Evolutionary conservation across 495 filamentous ascomycete species (phyloP).

Genomic region (Aspergillus homomorphus): DNA sequence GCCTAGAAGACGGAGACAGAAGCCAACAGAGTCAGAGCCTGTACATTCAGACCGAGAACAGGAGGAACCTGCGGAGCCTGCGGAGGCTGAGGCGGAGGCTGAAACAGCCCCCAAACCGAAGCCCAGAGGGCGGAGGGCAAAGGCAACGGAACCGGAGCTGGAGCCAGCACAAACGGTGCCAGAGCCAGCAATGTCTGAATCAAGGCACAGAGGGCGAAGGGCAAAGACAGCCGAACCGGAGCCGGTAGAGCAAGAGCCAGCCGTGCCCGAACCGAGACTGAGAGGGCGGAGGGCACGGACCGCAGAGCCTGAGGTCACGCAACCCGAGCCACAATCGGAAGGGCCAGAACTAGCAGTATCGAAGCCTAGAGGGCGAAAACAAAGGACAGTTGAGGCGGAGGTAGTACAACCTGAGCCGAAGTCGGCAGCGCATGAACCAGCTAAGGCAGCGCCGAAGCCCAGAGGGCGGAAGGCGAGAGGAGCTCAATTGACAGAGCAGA

Average conservation of each 20-base stretch:
- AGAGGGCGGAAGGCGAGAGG: neutral
- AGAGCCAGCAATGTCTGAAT: neutral
- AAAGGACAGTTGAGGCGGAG: neutral
- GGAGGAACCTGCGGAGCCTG: neutral
- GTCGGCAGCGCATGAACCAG: no score
- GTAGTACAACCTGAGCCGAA: neutral
- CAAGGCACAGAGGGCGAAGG: neutral
- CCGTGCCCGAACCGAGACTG: neutral
- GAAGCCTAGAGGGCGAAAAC: no score
- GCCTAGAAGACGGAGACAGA: neutral
- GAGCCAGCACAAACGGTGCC: neutral
- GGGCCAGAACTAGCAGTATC: no score
- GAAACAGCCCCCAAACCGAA: conserved; percentile 6
- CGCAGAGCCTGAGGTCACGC: no score
- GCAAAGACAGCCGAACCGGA: neutral
- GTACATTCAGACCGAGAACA: neutral
- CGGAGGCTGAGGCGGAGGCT: conserved; percentile 1
- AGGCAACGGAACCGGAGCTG: conserved; percentile 9
- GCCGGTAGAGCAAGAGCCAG: neutral
- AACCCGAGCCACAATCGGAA: no score
- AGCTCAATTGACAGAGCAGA: conserved; percentile 7
- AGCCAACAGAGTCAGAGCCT: neutral
- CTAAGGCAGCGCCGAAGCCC: no score
- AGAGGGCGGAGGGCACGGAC: neutral
- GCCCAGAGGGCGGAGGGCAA: no score